Base-by-base conservation (phyloP, 305 asterid species). In the Rubia balearica region DNA sequence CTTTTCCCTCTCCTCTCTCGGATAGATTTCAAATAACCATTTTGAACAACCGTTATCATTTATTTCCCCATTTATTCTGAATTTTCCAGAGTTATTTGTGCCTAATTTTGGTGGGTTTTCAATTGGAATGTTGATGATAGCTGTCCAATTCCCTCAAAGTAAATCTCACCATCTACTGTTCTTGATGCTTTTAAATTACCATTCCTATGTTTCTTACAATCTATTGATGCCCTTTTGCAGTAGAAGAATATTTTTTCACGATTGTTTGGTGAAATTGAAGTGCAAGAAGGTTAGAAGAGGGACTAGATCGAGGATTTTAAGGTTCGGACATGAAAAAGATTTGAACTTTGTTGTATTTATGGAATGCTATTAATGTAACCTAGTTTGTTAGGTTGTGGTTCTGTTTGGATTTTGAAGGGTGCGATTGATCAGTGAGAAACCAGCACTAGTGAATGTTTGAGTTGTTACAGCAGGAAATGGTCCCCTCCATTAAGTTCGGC, bases 401-500 rank as follows among this genome's bases (percentile, higher is more conserved):
- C 45, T 66, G 68, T 55, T 64, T 77, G 70, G 71, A 67, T 66
- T 65, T 66, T 30, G 69, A 61, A 67, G 71, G 74, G 75, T 72
- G 77, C 67, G 75, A 73, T 78, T 78, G 79, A 74, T 76, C 80
- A 69, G 80, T 46, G 55, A 78, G 75, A 48, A 69, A 67, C 75
- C 79, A 53, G 59, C 59, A 78, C 79, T 75, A 71, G 21, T 65
- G 71, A 67, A 73, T 68, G 74, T 73, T 72, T 61, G 73, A 41
- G 76, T 48, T 65, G 72, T 62, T 77, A 63, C 67, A 71, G 49
- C 65, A 68, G 66, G 59, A 62, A 41, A 81, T 83, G 94, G 93
- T 83, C 94, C 95, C 91, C 91, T 87, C 90, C 95, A 87, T 87
- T 88, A 80, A 81, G 88, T 84, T 87, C 62, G 85, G 88, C 88